Conservation (phyloP, 179 eudicot genomes). For the Dionaea muscipula region DNA sequence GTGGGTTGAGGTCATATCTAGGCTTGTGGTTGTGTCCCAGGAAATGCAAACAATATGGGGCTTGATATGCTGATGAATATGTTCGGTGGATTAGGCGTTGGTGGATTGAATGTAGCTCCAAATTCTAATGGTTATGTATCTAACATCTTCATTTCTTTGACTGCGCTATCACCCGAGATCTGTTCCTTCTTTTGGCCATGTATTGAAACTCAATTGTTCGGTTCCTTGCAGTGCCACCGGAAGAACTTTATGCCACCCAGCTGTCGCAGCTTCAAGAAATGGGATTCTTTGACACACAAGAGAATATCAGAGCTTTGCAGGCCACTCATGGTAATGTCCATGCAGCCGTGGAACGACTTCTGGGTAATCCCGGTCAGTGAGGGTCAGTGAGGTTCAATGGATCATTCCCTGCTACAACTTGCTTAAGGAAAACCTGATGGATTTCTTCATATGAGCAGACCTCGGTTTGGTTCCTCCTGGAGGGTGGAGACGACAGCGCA, state of each 20-base stretch:
- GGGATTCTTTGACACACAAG: slow-evolving; percentile 86
- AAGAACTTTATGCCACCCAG: slow-evolving; percentile 87
- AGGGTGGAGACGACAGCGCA: no score
- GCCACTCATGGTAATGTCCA: slow-evolving; percentile 91
- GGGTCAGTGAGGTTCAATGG: no score
- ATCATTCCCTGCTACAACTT: no score
- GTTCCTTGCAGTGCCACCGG: slow-evolving; percentile 61
- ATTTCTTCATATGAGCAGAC: no score
- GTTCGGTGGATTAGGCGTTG: slow-evolving; percentile 92
- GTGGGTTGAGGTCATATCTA: no score
- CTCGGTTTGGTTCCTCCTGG: no score
- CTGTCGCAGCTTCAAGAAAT: slow-evolving; percentile 90
- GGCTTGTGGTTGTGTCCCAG: slow-evolving; percentile 15
- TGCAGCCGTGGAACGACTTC: slow-evolving; percentile 90
- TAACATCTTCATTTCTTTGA: not conserved
- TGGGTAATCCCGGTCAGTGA: slow-evolving; percentile 33
- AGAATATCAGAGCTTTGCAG: slow-evolving; percentile 72
- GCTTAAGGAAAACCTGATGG: no score
- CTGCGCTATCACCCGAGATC: not conserved
- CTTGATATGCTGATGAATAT: slow-evolving; percentile 82
- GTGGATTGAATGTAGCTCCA: slow-evolving; percentile 48
- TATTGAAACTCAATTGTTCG: not conserved
- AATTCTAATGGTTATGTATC: slow-evolving; percentile 37
- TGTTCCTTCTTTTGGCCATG: not conserved
- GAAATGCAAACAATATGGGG: slow-evolving; percentile 52